Evolutionary conservation across 2,329 filamentous ascomycete species (phyloP), one percentile per base, ranked within the genome.

Genomic region (Verticillium klebahnii): DNA sequence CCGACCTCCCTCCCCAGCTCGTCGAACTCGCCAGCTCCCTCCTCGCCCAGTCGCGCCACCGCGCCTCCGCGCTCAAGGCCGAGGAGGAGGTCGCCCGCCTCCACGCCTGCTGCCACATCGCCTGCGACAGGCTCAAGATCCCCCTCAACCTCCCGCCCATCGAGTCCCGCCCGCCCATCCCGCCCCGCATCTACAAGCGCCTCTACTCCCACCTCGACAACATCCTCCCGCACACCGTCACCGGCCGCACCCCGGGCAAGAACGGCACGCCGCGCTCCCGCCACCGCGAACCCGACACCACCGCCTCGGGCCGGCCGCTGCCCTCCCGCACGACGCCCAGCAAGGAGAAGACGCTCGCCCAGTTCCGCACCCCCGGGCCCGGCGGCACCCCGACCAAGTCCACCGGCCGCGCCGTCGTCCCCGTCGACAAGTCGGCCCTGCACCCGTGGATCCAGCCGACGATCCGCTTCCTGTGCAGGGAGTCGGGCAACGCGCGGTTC

Each of bases 61-160:
- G 87, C 69, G 92, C 91, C 58, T 88, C 86, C 70, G 89, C 85
- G 17, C 80, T 97, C 60, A 96, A 93, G 72, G 83, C 88, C 3
- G 92, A 96, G 61, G 93, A 97, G 73, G 93, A 97, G 73, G 87
- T 95, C 66, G 92, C 89, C n/a, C 85, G 93, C 23, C 83, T 85
- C 5, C 95, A 95, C 73, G 90, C 89, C 4, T 97, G 93, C 73
- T 90, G 91, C 15, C 89, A 97, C 75, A 85, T 99, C 63, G 95
- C 95, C 23, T 98, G 93, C 72, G 92, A 94, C 25, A 92, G 92
- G 60, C 81, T 97, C 45, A 93, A 93, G 71, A 89, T 88, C 61
- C 74, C 81, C 0, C 84, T 96, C 55, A 86, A 93, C 70, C 85
- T 97, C 8, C 93, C 93, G 0, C 84, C 88, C 1, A 89, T 93